A percentile compares a stretch with the other conserved stretches of the same genome.
Evolutionary conservation across 345 rosid species (phyloP).

Genomic region (Gossypium anomalum): DNA sequence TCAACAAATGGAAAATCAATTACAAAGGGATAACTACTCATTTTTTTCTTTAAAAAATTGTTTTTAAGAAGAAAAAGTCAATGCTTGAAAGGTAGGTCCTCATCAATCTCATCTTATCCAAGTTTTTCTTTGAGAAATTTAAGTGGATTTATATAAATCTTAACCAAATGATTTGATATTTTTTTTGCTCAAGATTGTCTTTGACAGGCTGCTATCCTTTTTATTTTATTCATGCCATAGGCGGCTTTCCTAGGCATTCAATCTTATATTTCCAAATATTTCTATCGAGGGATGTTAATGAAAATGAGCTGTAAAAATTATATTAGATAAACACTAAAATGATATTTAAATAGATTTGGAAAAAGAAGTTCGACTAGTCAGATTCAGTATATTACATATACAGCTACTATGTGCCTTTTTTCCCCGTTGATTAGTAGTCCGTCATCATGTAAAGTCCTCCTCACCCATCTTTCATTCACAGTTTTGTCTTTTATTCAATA

Average conservation of each 20-base stretch:
- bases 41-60: not conserved
- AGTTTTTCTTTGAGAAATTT: not conserved
- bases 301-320: not conserved
- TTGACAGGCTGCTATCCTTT: too few species aligned
- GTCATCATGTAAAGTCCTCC: not conserved
- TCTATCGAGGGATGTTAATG: not conserved
- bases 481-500: not conserved
- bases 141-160: not conserved
- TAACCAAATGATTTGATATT: not conserved
- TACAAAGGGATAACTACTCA: not conserved
- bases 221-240: too few species aligned
- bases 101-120: not conserved
- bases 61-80: not conserved
- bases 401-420: not conserved
- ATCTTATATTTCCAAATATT: not conserved
- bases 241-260: not conserved
- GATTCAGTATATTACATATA: not conserved
- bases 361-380: too few species aligned
- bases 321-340: not conserved
- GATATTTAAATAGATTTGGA: not conserved
- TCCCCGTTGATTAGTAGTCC: not conserved
- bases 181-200: too few species aligned
- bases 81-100: not conserved
- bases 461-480: not conserved
- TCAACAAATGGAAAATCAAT: not conserved